Conservation (phyloP, 169 alveolate species). For the Plasmodium knowlesi region DNA sequence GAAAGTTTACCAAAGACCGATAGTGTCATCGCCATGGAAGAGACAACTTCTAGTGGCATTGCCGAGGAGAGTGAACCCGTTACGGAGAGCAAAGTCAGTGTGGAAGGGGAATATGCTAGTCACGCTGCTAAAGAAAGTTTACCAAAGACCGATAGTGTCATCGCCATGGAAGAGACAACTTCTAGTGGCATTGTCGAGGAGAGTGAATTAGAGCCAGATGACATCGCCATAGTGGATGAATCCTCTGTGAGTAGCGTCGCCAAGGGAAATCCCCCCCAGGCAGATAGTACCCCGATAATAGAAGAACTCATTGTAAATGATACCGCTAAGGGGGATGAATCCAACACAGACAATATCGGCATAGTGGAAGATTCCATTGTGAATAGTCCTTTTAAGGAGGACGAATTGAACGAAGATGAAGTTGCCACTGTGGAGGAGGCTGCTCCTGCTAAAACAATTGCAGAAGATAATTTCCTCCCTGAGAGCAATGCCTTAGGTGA, state of each 20-base stretch:
- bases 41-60: neutral
- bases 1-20: neutral
- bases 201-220: neutral
- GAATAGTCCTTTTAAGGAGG: neutral
- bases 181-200: neutral
- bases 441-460: neutral
- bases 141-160: neutral
- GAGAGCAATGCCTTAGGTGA: neutral
- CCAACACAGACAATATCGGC: neutral
- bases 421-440: neutral
- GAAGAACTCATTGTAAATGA: neutral
- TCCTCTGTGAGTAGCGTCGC: neutral
- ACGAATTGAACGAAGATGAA: neutral
- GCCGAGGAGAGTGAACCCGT: neutral
- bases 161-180: neutral
- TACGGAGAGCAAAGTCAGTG: neutral
- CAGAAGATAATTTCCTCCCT: neutral
- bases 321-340: neutral
- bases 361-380: neutral
- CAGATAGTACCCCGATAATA: neutral
- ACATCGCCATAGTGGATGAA: neutral
- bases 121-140: neutral
- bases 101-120: no score
- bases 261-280: neutral
- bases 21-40: neutral